Evolutionary conservation across 2,329 filamentous ascomycete species (phyloP), one percentile per base, ranked within the genome.

Genomic region (Stachybotrys echinatus): DNA sequence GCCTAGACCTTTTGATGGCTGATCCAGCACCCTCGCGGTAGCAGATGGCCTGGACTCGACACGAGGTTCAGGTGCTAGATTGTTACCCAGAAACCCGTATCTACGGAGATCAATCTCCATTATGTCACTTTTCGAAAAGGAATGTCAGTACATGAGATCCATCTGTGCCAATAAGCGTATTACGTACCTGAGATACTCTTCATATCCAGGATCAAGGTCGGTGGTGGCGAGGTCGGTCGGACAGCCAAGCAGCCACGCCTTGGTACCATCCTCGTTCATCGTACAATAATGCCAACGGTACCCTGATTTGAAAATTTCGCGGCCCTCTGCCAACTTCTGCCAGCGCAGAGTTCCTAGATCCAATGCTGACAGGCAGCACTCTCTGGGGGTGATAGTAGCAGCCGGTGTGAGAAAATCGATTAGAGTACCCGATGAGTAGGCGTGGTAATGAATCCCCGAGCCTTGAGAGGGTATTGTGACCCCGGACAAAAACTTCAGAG

Each of bases 281-380:
- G 91, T 95, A 66, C 94, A 97, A 65, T 99, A 99, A 67, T 97
- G 92, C 94, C 94, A 99, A 52, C 92, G 84, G 66, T 94, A 97
- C n/a, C 88, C 89, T 0, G 84, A 76, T 58, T 88, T 88, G 71
- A 96, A 99, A 31, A 99, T 86, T 64, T 99, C 94, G 46, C 89
- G 87, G 4, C 94, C 94, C 61, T 96, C 92, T 2, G 92, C 94
- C 18, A 99, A 77, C 64, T 92, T 95, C 67, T 96, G 91, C 94
- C 94, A 99, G 45, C 92, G 85, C 46, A 97, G 72, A 1, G 88
- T 87, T 51, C 88, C 87, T 12, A 99, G 75, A 59, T 99, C 94
- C 22, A 99, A 74, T 4, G 91, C 89, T 0, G 91, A 96, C 20
- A 99, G 70, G 19, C 92, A 95, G 56, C 92, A 97, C 58, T 97